A percentile compares a stretch with the other conserved stretches of the same genome.
Evolutionary conservation across 1,284 basidiomycete species (phyloP).

Genomic region (Fomitopsis betulina): DNA sequence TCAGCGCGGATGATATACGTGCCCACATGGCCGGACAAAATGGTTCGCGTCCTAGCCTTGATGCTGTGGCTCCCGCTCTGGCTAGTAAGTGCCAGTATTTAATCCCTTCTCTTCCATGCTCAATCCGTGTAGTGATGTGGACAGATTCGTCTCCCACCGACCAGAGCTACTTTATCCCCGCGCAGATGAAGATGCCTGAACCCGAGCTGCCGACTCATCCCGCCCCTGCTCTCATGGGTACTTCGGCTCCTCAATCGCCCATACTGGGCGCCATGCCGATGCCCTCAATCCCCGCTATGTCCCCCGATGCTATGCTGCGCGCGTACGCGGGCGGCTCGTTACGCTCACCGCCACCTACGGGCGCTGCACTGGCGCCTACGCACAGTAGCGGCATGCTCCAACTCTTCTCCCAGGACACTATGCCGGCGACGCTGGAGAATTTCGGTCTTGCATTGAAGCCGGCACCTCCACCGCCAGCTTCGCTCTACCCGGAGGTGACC

Average conservation of each 20-base stretch:
- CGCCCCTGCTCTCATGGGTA: constrained; percentile 27
- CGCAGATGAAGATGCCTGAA: constrained; percentile 17
- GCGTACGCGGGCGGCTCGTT: constrained; percentile 58
- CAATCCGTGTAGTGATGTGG: constrained; percentile 53
- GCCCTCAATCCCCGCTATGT: constrained; percentile 46
- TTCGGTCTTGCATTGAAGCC: constrained; percentile 3
- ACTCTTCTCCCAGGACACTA: constrained; percentile 30
- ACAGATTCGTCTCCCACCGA: constrained; percentile 30
- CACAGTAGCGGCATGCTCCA: constrained; percentile 31
- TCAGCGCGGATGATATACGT: constrained; percentile 65
- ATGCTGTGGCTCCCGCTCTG: constrained; percentile 61
- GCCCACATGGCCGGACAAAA: constrained; percentile 29
- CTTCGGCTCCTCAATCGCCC: constrained; percentile 27
- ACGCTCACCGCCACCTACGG: constrained; percentile 19
- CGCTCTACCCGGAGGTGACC: constrained; percentile 13
- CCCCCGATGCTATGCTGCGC: constrained; percentile 71
- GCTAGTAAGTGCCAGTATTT: constrained; percentile 38
- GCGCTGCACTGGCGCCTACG: constrained; percentile 16
- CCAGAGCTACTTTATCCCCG: constrained; percentile 31
- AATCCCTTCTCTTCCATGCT: neutral
- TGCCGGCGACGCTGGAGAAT: constrained; percentile 7
- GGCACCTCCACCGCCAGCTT: constrained; percentile 10
- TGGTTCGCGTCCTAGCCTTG: constrained; percentile 31
- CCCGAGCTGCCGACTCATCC: constrained; percentile 27
- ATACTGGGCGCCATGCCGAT: constrained; percentile 41